These are phyloP conservation scores for Centella asiatica DNA, from an alignment of 129 eudicot species.

Conservation along the genomic window DNA sequence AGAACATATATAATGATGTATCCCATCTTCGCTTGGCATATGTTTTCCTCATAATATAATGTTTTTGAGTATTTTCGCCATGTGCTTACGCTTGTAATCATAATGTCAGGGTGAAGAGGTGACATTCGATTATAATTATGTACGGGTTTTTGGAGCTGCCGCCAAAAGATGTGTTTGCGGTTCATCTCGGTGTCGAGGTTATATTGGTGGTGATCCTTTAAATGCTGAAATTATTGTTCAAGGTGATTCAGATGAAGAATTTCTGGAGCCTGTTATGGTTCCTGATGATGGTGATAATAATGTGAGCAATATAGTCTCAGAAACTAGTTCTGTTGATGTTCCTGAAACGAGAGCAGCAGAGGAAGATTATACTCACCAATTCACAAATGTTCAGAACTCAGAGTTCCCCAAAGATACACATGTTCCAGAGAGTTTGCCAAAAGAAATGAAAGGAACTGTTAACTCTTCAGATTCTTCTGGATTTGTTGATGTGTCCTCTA, in stretches of 20 bases:
- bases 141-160: constrained; percentile 97
- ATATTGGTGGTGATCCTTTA: constrained; percentile 77
- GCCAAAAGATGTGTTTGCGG: constrained; percentile 95
- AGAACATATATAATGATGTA: too few species aligned
- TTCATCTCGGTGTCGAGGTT: constrained; percentile 80
- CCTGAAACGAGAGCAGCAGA: constrained; percentile 11
- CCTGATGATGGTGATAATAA: constrained; percentile 32
- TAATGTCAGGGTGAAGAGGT: constrained; percentile 83
- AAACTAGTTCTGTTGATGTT: constrained; percentile 16
- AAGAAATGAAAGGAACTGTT: constrained; percentile 18
- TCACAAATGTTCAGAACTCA: constrained; percentile 7
- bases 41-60: too few species aligned
- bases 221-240: constrained; percentile 60
- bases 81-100: neutral
- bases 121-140: constrained; percentile 92
- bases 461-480: constrained; percentile 15
- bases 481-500: constrained; percentile 10
- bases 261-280: constrained; percentile 55
- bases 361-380: constrained; percentile 13
- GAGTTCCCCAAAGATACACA: constrained; percentile 19
- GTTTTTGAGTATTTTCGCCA: too few species aligned
- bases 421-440: constrained; percentile 20
- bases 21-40: too few species aligned
- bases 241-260: constrained; percentile 87
- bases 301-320: constrained; percentile 16